A percentile compares a stretch with the other conserved stretches of the same genome.
These are phyloP conservation scores for Mucuna pruriens DNA, from an alignment of 306 rosid species.

Conservation along the genomic window DNA sequence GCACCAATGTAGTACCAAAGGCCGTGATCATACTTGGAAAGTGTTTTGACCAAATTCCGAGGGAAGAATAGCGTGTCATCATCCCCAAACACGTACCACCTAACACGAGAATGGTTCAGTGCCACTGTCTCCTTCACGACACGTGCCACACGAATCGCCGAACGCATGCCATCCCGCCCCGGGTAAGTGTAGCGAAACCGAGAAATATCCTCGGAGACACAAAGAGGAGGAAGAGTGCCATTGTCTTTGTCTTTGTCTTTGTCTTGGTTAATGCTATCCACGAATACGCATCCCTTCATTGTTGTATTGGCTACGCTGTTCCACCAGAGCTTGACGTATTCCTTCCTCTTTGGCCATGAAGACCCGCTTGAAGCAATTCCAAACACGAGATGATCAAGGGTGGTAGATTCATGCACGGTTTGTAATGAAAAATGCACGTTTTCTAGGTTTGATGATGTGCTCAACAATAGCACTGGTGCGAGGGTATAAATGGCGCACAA, in stretches of 20 bases:
- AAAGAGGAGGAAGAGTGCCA: slow-evolving; percentile 52
- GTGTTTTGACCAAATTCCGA: slow-evolving; percentile 65
- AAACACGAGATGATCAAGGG: slow-evolving; percentile 65
- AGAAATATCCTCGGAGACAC: slow-evolving; percentile 66
- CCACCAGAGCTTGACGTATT: slow-evolving; percentile 66
- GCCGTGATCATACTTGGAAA: slow-evolving; percentile 64
- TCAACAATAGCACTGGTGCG: slow-evolving; percentile 38
- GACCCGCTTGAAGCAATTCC: slow-evolving; percentile 66
- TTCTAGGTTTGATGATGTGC: slow-evolving; percentile 24
- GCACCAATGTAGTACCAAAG: slow-evolving; percentile 74
- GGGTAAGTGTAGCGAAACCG: slow-evolving; percentile 68
- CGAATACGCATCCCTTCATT: slow-evolving; percentile 67
- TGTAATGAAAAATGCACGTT: slow-evolving; percentile 5
- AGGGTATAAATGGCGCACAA: slow-evolving; percentile 52
- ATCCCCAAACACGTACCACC: slow-evolving; percentile 85
- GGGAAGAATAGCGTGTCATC: slow-evolving; percentile 78
- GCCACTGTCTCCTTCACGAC: slow-evolving; percentile 66
- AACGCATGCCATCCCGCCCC: slow-evolving; percentile 40
- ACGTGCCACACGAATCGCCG: slow-evolving; percentile 69
- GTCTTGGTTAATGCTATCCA: slow-evolving; percentile 54
- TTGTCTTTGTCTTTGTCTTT: slow-evolving; percentile 22
- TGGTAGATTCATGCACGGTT: slow-evolving; percentile 24
- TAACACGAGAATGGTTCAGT: slow-evolving; percentile 53
- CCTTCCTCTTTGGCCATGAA: slow-evolving; percentile 67
- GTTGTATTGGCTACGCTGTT: slow-evolving; percentile 27